A percentile compares a stretch with the other conserved stretches of the same genome.
phyloP scores from a whole-genome alignment of 768 basidiomycete species.

The Rhizopogon salebrosus region DNA sequence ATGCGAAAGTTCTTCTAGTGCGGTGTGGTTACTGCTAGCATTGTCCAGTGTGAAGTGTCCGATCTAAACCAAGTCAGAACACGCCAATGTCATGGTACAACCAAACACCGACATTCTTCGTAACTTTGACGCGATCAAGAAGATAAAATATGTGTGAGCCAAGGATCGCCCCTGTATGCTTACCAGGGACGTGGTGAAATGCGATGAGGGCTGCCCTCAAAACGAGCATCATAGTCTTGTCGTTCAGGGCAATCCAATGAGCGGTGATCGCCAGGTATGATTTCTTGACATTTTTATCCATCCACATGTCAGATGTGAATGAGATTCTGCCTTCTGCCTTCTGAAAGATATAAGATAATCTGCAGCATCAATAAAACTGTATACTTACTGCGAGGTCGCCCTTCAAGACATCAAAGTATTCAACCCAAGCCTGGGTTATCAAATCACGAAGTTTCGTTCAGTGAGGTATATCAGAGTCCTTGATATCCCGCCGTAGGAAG shows the following conservation, averaged over 20 bases:
- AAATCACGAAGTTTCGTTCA: not conserved
- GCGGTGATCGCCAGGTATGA: slow-evolving; percentile 29
- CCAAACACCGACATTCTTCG: not conserved
- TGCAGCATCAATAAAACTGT: not conserved
- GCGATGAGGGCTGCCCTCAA: slow-evolving; percentile 7
- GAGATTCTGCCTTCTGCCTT: slow-evolving; percentile 3
- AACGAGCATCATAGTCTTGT: not conserved
- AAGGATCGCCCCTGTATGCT: slow-evolving; percentile 9
- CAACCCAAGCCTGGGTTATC: not conserved
- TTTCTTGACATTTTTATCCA: slow-evolving; percentile 14
- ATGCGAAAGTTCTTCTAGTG: not conserved
- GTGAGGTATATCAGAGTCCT: slow-evolving; percentile 9
- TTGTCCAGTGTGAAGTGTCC: slow-evolving; percentile 6
- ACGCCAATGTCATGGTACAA: not conserved
- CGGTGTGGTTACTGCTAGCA: slow-evolving; percentile 12
- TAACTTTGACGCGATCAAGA: not conserved
- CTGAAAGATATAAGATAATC: not conserved
- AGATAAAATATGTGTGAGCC: no score
- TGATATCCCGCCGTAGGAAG: not conserved
- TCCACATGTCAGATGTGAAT: slow-evolving; percentile 33
- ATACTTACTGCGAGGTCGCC: not conserved
- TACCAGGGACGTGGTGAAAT: slow-evolving; percentile 8
- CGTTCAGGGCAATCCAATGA: slow-evolving; percentile 18
- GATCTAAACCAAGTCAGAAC: slow-evolving; percentile 10
- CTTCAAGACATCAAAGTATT: slow-evolving; percentile 1